Conservation (phyloP, 2,329 filamentous ascomycete genomes). For the Fusarium euwallaceae region DNA sequence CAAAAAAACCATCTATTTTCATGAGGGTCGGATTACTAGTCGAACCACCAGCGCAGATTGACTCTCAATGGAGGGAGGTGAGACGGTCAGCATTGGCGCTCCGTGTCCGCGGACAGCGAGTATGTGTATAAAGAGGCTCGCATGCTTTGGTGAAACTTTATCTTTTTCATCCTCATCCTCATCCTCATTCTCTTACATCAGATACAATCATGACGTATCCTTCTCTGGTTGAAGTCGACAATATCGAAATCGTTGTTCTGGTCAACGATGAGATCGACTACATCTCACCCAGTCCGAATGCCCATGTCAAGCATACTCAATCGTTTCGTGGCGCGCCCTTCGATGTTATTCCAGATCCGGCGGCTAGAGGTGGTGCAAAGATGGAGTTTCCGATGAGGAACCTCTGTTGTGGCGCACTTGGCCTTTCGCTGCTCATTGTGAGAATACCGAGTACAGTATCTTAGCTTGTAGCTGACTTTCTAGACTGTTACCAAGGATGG, state of each 20-base stretch:
- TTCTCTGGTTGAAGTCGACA: slow-evolving; percentile 33
- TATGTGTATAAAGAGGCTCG: slow-evolving; percentile 8
- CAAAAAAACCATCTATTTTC: neutral
- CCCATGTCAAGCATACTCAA: slow-evolving; percentile 57
- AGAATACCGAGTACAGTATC: neutral
- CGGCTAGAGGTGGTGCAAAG: slow-evolving; percentile 55
- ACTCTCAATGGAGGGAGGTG: neutral
- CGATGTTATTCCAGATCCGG: slow-evolving; percentile 48
- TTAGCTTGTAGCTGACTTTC: slow-evolving; percentile 9
- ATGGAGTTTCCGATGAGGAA: slow-evolving; percentile 63
- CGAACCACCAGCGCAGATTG: neutral
- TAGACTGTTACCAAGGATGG: slow-evolving; percentile 61
- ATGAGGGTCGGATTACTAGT: neutral
- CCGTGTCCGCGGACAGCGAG: neutral
- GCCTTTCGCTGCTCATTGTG: slow-evolving; percentile 65
- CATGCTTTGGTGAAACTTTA: neutral
- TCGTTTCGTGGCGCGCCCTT: slow-evolving; percentile 58
- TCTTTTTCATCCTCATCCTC: neutral
- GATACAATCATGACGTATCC: slow-evolving; percentile 5
- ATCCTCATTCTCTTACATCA: neutral
- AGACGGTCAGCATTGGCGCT: slow-evolving; percentile 10
- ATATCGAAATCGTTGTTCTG: slow-evolving; percentile 62
- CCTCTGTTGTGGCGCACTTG: slow-evolving; percentile 67
- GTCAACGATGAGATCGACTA: slow-evolving; percentile 69
- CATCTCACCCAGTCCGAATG: slow-evolving; percentile 60